Percentiles rank a stretch among this genome's conserved stretches.
These are phyloP conservation scores for Curvularia lunata DNA, from an alignment of 2,329 filamentous ascomycete species.

Conservation along the genomic window DNA sequence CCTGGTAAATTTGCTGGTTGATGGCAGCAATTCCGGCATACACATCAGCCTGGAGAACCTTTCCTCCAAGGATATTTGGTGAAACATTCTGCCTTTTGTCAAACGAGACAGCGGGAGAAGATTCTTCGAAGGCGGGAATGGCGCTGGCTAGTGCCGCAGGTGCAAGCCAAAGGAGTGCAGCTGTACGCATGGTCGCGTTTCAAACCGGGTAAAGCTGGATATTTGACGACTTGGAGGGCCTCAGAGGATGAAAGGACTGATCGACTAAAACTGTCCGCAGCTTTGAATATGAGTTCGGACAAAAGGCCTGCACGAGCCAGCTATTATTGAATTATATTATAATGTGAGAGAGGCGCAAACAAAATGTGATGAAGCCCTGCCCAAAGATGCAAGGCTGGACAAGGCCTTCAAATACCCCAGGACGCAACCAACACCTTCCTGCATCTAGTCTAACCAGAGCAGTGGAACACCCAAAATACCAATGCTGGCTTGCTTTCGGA, in stretches of 20 bases:
- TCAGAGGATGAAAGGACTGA: constrained; percentile 13
- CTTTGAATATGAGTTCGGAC: constrained; percentile 20
- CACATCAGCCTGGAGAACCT: constrained; percentile 30
- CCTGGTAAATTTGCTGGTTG: constrained; percentile 38
- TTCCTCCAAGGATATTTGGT: constrained; percentile 18
- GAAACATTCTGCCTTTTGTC: constrained; percentile 27
- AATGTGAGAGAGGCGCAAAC: constrained; percentile 8
- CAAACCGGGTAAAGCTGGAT: constrained; percentile 16
- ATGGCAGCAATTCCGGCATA: constrained; percentile 32
- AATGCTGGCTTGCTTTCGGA: constrained; percentile 3
- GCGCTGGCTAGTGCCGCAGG: constrained; percentile 25
- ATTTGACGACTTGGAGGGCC: constrained; percentile 3
- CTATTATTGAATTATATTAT: constrained; percentile 18
- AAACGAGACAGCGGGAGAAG: constrained; percentile 15
- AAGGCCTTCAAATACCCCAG: constrained; percentile 25
- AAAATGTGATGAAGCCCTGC: constrained; percentile 20
- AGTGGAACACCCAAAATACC: constrained; percentile 1
- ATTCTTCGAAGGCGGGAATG: constrained; percentile 19
- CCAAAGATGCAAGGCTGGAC: constrained; percentile 10
- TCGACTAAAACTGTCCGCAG: constrained; percentile 7
- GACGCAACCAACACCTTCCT: constrained; percentile 7
- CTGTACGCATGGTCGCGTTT: constrained; percentile 27
- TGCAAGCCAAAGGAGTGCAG: constrained; percentile 26
- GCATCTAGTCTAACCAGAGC: constrained; percentile 9
- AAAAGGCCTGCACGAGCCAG: constrained; percentile 12